Conservation (phyloP, 2,329 filamentous ascomycete species). For the Dactylellina drechsleri region DNA sequence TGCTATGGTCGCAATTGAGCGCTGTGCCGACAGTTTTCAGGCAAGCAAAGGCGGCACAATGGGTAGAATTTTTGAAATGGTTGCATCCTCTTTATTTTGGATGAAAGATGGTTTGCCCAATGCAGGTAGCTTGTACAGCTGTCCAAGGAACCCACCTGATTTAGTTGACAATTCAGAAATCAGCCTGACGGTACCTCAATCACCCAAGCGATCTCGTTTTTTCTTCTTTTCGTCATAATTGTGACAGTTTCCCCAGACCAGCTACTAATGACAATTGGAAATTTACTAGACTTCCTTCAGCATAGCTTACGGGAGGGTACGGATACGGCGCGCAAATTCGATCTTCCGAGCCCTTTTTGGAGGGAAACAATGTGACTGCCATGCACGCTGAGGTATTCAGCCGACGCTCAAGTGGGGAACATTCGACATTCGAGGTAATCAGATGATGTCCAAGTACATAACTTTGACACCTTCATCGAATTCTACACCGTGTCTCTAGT, state of each 20-base stretch:
- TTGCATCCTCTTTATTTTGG: not conserved
- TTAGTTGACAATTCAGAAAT: not conserved
- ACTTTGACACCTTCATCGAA: too few species aligned
- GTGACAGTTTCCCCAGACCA: too few species aligned
- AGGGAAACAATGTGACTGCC: too few species aligned
- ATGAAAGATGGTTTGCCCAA: not conserved
- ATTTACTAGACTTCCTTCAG: not conserved
- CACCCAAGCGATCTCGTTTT: too few species aligned
- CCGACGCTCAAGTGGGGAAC: too few species aligned
- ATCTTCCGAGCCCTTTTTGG: too few species aligned
- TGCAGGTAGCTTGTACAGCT: not conserved
- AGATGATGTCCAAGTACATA: too few species aligned
- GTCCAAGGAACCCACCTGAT: not conserved
- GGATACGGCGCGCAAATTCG: not conserved
- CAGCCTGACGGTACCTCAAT: too few species aligned
- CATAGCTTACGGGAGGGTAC: not conserved
- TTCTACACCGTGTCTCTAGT: not conserved
- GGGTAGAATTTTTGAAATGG: not conserved
- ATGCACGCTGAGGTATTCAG: too few species aligned
- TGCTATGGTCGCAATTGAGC: not conserved
- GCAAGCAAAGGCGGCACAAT: not conserved
- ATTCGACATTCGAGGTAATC: too few species aligned
- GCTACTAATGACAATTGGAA: too few species aligned
- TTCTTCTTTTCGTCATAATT: too few species aligned
- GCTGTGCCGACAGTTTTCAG: slow-evolving; percentile 5